Base-by-base conservation (phyloP, 176 grass and related monocot genomes). In the Hordeum marinum region DNA sequence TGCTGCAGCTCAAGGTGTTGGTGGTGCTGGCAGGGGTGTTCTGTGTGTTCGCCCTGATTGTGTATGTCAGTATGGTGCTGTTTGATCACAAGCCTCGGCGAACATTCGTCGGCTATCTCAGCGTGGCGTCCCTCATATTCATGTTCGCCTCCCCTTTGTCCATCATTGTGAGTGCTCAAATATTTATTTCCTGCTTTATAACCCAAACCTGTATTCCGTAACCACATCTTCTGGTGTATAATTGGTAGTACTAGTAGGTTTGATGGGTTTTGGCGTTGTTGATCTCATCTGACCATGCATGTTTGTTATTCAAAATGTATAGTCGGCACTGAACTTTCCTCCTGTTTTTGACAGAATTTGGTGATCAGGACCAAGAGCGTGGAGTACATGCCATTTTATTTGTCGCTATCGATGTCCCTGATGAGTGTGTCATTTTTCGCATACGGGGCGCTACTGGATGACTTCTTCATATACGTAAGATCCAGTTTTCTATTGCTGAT, bases 381-480 rank as follows among this genome's bases (percentile, higher is more conserved):
- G 36, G 94, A 99, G 64, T 99, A 91, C 86, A 99, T 99, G 96
- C 96, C 96, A 18, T 96, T 99, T 79, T 99, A 96, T 67, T 40
- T 99, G 64, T 99, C 96, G 5, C 62, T 99, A 13, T 92, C 96
- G 8, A 99, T 92, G 76, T 96, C 95, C 88, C 85, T 96, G 43
- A 99, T 96, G 96, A 99, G 96, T 7, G 15, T 86, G 14, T 99
- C 96, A 0, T 99, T 99, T 88, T 92, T 99, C 72, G 45, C 80
- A 7, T 99, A 99, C 5, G 96, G 96, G 59, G 43, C 80, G 84
- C 43, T 99, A 3, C 79, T 99, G 61, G 78, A 86, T 69, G 96
- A 99, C 87, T 92, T 96, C 87, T 99, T 99, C 84, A 89, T 99
- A 73, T 99, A 99, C 91, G 96, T 99, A 94, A 84, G 91, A 59